A percentile compares a stretch with the other conserved stretches of the same genome.
phyloP scores from a whole-genome alignment of 1,139 yeast genomes.

The Hansenula sp. region DNA sequence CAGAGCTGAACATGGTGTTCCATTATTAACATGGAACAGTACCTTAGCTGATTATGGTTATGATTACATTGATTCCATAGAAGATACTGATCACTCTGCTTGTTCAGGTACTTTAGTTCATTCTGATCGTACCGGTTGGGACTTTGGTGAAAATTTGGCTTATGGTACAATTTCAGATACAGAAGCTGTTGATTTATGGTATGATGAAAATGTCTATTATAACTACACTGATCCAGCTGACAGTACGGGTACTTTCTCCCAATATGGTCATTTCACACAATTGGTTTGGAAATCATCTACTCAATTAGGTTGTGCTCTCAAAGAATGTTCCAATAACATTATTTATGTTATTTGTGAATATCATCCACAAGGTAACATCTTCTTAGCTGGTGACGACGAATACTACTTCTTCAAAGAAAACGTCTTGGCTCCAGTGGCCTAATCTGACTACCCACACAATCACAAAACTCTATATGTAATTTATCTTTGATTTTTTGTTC shows the following conservation, averaged over 20 bases:
- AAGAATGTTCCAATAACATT: conserved; percentile 31
- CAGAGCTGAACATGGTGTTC: conserved; percentile 51
- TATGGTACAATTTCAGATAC: conserved; percentile 46
- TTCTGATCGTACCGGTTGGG: conserved; percentile 47
- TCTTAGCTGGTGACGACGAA: conserved; percentile 29
- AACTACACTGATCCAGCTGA: conserved; percentile 42
- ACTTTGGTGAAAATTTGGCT: conserved; percentile 61
- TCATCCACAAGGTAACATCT: conserved; percentile 54
- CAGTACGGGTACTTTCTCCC: conserved; percentile 32
- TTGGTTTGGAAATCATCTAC: conserved; percentile 58
- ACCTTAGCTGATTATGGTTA: conserved; percentile 37
- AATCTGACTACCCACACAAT: background rate
- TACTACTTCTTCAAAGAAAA: conserved; percentile 43
- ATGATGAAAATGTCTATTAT: conserved; percentile 52
- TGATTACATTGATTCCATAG: conserved; percentile 40
- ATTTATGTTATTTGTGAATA: conserved; percentile 71
- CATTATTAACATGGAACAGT: conserved; percentile 43
- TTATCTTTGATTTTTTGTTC: too few species aligned
- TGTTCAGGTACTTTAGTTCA: conserved; percentile 54
- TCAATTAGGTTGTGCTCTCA: conserved; percentile 54
- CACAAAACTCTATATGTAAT: too few species aligned
- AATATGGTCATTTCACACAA: conserved; percentile 63
- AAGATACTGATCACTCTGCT: conserved; percentile 42
- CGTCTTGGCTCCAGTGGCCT: conserved; percentile 37
- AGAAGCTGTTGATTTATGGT: conserved; percentile 62